phyloP scores from a whole-genome alignment of 1,284 basidiomycete species.

The Marasmius tenuissimus region DNA sequence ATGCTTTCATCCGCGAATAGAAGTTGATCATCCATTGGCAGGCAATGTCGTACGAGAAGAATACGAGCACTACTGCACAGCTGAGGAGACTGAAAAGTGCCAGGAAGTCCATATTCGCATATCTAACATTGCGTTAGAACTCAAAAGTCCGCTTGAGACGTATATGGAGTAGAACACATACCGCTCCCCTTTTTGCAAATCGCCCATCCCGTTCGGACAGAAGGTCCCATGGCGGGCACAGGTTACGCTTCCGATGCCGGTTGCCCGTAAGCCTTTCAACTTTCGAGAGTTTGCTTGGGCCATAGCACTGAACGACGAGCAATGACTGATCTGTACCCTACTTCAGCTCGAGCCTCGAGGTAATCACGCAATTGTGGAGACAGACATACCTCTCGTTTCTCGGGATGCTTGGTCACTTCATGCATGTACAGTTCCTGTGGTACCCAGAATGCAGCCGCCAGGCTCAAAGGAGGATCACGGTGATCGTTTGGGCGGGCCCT shows the following conservation, averaged over 20 bases:
- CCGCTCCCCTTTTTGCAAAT: slow-evolving; percentile 20
- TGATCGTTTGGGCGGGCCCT: slow-evolving; percentile 4
- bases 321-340: slow-evolving; percentile 21
- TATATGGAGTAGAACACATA: slow-evolving; percentile 3
- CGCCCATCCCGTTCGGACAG: slow-evolving; percentile 18
- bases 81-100: slow-evolving; percentile 10
- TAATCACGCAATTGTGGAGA: neutral
- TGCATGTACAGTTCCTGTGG: slow-evolving; percentile 10
- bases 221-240: slow-evolving; percentile 20
- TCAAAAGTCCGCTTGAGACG: neutral
- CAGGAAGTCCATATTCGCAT: slow-evolving; percentile 19
- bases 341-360: no score
- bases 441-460: slow-evolving; percentile 15
- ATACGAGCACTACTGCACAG: neutral
- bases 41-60: slow-evolving; percentile 16
- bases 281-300: slow-evolving; percentile 16
- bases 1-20: neutral
- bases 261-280: slow-evolving; percentile 16
- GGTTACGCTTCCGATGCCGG: slow-evolving; percentile 17
- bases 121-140: slow-evolving; percentile 1
- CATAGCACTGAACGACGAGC: slow-evolving; percentile 18
- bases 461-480: slow-evolving; percentile 16
- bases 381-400: slow-evolving; percentile 15
- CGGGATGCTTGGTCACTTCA: slow-evolving; percentile 8
- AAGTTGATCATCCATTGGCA: slow-evolving; percentile 15